phyloP scores from a whole-genome alignment of 176 grass and related monocot species.

The Avena atlantica region DNA sequence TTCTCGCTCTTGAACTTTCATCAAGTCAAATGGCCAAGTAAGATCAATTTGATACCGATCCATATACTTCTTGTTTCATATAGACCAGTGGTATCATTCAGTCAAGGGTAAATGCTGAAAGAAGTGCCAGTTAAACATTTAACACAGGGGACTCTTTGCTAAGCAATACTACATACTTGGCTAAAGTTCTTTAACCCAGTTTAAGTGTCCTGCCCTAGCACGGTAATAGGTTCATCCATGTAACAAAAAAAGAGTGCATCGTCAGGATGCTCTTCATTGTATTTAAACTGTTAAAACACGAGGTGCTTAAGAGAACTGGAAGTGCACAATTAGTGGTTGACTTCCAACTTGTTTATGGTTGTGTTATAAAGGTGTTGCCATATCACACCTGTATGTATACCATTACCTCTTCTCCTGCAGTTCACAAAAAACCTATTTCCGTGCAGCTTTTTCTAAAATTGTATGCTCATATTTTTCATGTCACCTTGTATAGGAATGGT shows the following conservation, averaged over 20 bases:
- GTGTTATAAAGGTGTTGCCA: constrained; percentile 14
- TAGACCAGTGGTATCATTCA: constrained; percentile 5
- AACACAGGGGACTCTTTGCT: not conserved
- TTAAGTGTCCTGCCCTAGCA: constrained; percentile 13
- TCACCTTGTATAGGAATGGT: constrained; percentile 61
- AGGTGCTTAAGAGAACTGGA: constrained; percentile 12
- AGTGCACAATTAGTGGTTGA: not conserved
- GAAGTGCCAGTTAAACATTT: constrained; percentile 25
- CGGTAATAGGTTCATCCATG: not conserved
- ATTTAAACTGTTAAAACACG: not conserved
- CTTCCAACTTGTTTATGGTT: constrained; percentile 2
- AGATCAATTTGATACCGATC: constrained; percentile 44
- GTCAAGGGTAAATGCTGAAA: constrained; percentile 28
- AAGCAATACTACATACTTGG: constrained; percentile 25
- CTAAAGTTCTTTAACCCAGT: not conserved
- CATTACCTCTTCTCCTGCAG: constrained; percentile 18
- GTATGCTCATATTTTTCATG: constrained; percentile 2
- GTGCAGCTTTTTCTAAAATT: not conserved
- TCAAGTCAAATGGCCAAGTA: constrained; percentile 88
- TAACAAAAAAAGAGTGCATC: constrained; percentile 11
- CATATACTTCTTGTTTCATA: constrained; percentile 38
- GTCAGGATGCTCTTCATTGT: not conserved
- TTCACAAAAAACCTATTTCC: constrained; percentile 16
- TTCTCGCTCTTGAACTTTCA: constrained; percentile 95
- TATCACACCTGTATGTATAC: constrained; percentile 15